phyloP scores from a whole-genome alignment of 352 stramenopile genomes.

The Phytophthora pluvialis region DNA sequence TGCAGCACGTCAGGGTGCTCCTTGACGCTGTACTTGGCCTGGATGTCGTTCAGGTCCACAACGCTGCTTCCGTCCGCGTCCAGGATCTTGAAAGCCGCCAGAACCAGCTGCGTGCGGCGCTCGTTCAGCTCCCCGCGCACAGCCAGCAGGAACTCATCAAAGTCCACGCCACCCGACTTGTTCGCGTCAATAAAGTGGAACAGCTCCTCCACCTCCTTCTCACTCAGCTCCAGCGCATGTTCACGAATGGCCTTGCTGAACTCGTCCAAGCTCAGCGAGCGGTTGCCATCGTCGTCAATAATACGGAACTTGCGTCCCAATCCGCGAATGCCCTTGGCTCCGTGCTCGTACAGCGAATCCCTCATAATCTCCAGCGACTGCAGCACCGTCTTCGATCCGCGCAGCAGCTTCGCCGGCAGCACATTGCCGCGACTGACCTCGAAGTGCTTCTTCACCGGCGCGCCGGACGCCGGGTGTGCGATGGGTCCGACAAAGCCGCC shows the following conservation, averaged over 20 bases:
- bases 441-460: constrained; percentile 57
- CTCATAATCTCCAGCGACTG: constrained; percentile 69
- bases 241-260: constrained; percentile 82
- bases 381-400: constrained; percentile 62
- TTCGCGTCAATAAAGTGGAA: constrained; percentile 89
- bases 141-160: constrained; percentile 84
- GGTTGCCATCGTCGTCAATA: constrained; percentile 90
- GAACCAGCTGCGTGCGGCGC: constrained; percentile 74
- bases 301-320: constrained; percentile 89
- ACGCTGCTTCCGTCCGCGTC: constrained; percentile 77
- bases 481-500: constrained; percentile 72
- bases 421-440: constrained; percentile 78
- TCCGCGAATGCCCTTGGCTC: constrained; percentile 75
- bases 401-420: constrained; percentile 60
- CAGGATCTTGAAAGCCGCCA: constrained; percentile 78
- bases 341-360: constrained; percentile 79
- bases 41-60: constrained; percentile 82
- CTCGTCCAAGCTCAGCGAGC: constrained; percentile 71
- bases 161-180: constrained; percentile 81
- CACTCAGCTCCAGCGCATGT: constrained; percentile 62
- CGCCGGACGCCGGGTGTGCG: constrained; percentile 42
- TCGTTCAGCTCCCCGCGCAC: constrained; percentile 81
- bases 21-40: constrained; percentile 77
- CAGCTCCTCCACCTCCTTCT: constrained; percentile 66
- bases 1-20: constrained; percentile 88